Percentiles rank a stretch among this genome's conserved stretches.
Evolutionary conservation across 371 early-diverging fungal genomes (phyloP).

Genomic region (Circinella umbellata): DNA sequence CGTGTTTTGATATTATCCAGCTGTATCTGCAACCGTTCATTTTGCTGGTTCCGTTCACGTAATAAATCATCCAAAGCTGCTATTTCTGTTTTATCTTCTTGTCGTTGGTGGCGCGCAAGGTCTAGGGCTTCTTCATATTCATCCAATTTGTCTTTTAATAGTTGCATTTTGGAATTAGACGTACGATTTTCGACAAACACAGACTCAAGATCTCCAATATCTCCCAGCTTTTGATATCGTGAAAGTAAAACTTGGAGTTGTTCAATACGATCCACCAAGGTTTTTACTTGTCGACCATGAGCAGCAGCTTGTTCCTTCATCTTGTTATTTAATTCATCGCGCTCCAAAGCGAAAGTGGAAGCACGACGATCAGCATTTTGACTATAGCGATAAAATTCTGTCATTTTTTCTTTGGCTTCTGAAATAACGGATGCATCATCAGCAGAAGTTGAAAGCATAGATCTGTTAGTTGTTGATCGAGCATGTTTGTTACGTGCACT

Average conservation of each 20-base stretch:
- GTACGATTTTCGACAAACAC: neutral
- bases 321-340: conserved; percentile 5
- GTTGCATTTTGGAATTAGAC: neutral
- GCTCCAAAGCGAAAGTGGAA: neutral
- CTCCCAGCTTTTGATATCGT: neutral
- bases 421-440: neutral
- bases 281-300: conserved; percentile 10
- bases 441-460: neutral
- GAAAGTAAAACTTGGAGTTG: neutral
- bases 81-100: neutral
- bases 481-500: neutral
- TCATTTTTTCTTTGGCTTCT: conserved; percentile 2
- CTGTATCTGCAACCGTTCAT: neutral
- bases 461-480: neutral
- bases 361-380: conserved; percentile 1
- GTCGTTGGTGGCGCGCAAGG: neutral
- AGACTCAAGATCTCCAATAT: conserved; percentile 2
- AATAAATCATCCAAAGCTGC: neutral
- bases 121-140: neutral
- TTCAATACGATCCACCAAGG: conserved; percentile 6
- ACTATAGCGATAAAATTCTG: neutral
- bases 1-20: neutral
- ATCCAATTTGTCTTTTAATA: neutral
- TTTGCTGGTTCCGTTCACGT: neutral
- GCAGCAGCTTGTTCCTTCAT: neutral